A percentile compares a stretch with the other conserved stretches of the same genome.
Evolutionary conservation across 2,329 filamentous ascomycete genomes (phyloP).

Genomic region (Penicillium sp.): DNA sequence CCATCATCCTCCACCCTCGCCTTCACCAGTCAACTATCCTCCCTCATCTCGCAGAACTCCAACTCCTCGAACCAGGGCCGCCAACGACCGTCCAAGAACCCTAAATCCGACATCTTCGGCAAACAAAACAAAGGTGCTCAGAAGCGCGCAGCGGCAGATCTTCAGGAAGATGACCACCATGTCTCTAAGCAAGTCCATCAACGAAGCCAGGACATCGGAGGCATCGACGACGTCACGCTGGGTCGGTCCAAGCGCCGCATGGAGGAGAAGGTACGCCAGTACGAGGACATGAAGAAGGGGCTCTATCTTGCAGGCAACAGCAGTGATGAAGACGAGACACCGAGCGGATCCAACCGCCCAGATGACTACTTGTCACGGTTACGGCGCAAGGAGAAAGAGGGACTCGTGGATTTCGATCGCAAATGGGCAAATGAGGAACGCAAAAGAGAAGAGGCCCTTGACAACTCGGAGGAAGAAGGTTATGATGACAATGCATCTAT

Average conservation of each 20-base stretch:
- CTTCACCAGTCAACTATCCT: slow-evolving; percentile 85
- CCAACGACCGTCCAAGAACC: slow-evolving; percentile 41
- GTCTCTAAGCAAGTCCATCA: slow-evolving; percentile 64
- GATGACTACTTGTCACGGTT: slow-evolving; percentile 54
- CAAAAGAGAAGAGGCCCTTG: slow-evolving; percentile 32
- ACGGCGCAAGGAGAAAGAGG: slow-evolving; percentile 53
- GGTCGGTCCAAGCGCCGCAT: slow-evolving; percentile 74
- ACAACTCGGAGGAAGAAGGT: slow-evolving; percentile 42
- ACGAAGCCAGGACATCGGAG: slow-evolving; percentile 58
- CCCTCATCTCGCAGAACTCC: slow-evolving; percentile 64
- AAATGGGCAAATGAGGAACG: slow-evolving; percentile 80
- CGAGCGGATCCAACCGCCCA: slow-evolving; percentile 11
- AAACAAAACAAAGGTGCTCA: slow-evolving; percentile 62
- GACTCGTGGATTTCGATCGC: slow-evolving; percentile 87
- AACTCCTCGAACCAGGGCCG: slow-evolving; percentile 45
- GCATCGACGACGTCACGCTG: slow-evolving; percentile 56
- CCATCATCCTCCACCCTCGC: slow-evolving; percentile 70
- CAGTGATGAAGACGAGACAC: slow-evolving; percentile 35
- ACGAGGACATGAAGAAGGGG: slow-evolving; percentile 87
- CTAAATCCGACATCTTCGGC: slow-evolving; percentile 69
- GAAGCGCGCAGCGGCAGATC: slow-evolving; percentile 61
- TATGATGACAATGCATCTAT: slow-evolving; percentile 57
- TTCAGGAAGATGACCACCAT: slow-evolving; percentile 50
- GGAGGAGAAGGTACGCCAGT: slow-evolving; percentile 85
- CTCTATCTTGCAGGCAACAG: slow-evolving; percentile 61